These are phyloP conservation scores for Protomyces lactucae-debilis DNA, from an alignment of 1,139 yeast species.

Conservation along the genomic window DNA sequence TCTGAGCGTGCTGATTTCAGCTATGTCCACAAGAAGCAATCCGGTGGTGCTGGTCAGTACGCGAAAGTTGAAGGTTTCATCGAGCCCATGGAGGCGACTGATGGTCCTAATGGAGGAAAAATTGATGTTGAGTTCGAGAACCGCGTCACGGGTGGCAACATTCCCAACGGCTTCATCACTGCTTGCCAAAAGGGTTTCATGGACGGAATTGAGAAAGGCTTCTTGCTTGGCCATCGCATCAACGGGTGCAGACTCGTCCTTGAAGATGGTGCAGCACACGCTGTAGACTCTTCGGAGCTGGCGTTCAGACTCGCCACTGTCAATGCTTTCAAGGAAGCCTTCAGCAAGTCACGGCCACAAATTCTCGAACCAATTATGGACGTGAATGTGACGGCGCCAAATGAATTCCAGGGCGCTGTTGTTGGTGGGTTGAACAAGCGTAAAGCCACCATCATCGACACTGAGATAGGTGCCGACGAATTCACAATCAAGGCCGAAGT, in stretches of 20 bases:
- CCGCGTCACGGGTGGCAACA: slow-evolving; percentile 92
- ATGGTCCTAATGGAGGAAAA: slow-evolving; percentile 43
- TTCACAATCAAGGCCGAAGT: slow-evolving; percentile 92
- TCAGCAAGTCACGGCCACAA: slow-evolving; percentile 75
- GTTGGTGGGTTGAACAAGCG: slow-evolving; percentile 88
- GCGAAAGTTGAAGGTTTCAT: slow-evolving; percentile 92
- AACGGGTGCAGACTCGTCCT: slow-evolving; percentile 89
- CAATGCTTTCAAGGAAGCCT: slow-evolving; percentile 89
- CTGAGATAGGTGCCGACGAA: slow-evolving; percentile 91
- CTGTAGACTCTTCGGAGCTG: slow-evolving; percentile 93
- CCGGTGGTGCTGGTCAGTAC: slow-evolving; percentile 99
- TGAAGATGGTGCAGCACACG: slow-evolving; percentile 96
- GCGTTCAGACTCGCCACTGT: slow-evolving; percentile 90
- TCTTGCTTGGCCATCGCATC: slow-evolving; percentile 89
- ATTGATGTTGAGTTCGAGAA: slow-evolving; percentile 65
- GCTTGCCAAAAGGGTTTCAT: slow-evolving; percentile 95
- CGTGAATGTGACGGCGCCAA: slow-evolving; percentile 88
- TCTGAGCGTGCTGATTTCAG: slow-evolving; percentile 72
- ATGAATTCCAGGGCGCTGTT: slow-evolving; percentile 90
- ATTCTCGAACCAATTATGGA: slow-evolving; percentile 95
- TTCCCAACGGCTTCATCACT: slow-evolving; percentile 86
- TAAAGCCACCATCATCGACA: slow-evolving; percentile 87
- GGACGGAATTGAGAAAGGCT: slow-evolving; percentile 94
- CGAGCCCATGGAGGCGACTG: slow-evolving; percentile 49
- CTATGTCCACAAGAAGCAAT: slow-evolving; percentile 92